Percentiles rank a stretch among this genome's conserved stretches.
Conservation (phyloP, 1,139 yeast genomes). For the Blastobotrys indianensis region DNA sequence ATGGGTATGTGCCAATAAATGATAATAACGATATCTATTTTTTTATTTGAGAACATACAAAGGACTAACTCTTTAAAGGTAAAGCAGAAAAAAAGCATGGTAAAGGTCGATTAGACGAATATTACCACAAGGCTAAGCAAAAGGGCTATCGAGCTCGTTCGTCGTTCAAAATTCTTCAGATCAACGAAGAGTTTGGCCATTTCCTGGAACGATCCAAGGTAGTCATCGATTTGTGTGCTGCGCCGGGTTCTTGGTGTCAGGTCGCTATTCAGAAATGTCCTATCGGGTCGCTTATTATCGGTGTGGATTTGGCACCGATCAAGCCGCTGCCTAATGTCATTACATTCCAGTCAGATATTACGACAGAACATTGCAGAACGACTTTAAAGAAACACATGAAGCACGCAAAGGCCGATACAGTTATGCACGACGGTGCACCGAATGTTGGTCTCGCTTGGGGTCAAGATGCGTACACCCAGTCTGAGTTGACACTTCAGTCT, state of each 20-base stretch:
- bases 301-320: conserved; percentile 97
- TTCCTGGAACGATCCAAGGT: conserved; percentile 94
- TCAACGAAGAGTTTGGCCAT: conserved; percentile 94
- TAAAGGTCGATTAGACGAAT: conserved; percentile 98
- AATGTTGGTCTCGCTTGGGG: conserved; percentile 99
- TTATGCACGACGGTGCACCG: conserved; percentile 99
- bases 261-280: conserved; percentile 95
- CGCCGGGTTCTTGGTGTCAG: conserved; percentile 99
- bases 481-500: conserved; percentile 90
- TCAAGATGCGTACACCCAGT: conserved; percentile 97
- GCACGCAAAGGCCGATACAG: conserved; percentile 98
- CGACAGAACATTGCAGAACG: conserved; percentile 96
- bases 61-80: conserved; percentile 46
- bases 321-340: conserved; percentile 90
- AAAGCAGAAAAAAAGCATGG: conserved; percentile 93
- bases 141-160: conserved; percentile 99
- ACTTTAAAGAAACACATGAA: conserved; percentile 91
- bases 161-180: conserved; percentile 89
- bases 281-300: conserved; percentile 84
- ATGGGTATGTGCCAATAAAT: conserved; percentile 9
- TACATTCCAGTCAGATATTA: conserved; percentile 92
- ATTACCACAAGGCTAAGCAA: conserved; percentile 93
- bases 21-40: background rate
- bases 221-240: conserved; percentile 96
- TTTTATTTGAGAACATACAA: background rate